These are phyloP conservation scores for Puccinia brachypodii DNA, from an alignment of 1,284 basidiomycete species.

Conservation along the genomic window DNA sequence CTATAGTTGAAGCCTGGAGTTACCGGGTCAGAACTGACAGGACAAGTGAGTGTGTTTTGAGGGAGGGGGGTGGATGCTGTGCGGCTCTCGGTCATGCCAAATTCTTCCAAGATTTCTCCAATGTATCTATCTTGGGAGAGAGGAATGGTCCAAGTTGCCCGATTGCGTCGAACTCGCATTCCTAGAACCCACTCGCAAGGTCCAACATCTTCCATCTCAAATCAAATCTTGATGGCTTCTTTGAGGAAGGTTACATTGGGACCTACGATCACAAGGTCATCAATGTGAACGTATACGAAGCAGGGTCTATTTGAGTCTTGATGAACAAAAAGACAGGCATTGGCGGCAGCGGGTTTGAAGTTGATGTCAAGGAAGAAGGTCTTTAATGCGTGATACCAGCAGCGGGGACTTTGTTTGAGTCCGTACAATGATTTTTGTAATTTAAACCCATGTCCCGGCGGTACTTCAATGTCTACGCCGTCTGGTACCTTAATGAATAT, in stretches of 20 bases:
- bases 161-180: background rate
- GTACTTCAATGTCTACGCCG: background rate
- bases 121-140: background rate
- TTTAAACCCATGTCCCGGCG: background rate
- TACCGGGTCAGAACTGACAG: background rate
- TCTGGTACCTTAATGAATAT: too few relatives aligned
- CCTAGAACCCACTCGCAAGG: background rate
- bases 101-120: background rate
- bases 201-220: slow-evolving; percentile 34
- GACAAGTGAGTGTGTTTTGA: background rate
- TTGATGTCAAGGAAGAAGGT: background rate
- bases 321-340: slow-evolving; percentile 17
- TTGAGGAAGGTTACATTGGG: background rate
- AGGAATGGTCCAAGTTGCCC: background rate
- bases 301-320: background rate
- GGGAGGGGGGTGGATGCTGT: background rate
- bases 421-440: slow-evolving; percentile 11
- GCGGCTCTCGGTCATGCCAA: background rate
- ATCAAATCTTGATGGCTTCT: background rate
- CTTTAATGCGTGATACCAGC: background rate
- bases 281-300: slow-evolving; percentile 25
- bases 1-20: background rate
- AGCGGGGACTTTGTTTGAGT: slow-evolving; percentile 5
- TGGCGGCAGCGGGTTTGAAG: background rate
- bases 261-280: slow-evolving; percentile 20